A percentile compares a stretch with the other conserved stretches of the same genome.
Evolutionary conservation across 805 yeast genomes (phyloP).

Genomic region (Starmerella kuoi): DNA sequence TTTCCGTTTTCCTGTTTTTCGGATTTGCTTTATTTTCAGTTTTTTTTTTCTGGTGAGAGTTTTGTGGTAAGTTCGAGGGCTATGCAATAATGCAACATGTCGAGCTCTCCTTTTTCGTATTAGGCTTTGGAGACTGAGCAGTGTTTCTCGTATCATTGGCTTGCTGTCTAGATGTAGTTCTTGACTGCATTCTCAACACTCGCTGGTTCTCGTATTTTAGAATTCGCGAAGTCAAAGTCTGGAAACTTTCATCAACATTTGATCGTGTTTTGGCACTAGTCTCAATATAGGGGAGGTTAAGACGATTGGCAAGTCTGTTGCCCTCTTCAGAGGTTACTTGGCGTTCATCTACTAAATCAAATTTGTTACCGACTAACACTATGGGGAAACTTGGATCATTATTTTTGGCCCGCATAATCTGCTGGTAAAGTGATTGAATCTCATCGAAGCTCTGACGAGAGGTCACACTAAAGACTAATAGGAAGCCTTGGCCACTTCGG

Average conservation of each 20-base stretch:
- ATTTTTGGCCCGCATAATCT: conserved; percentile 55
- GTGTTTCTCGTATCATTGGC: conserved; percentile 2
- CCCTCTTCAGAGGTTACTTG: conserved; percentile 80
- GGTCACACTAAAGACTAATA: conserved; percentile 75
- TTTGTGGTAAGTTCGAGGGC: too few species aligned
- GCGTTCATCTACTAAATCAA: conserved; percentile 64
- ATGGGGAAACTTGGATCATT: conserved; percentile 44
- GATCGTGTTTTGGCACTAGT: conserved; percentile 85
- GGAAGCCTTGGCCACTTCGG: conserved; percentile 91
- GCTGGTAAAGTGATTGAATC: conserved; percentile 64
- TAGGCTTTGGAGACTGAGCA: conserved; percentile 5
- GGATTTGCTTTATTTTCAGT: too few species aligned
- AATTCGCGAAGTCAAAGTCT: conserved; percentile 32
- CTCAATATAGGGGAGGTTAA: conserved; percentile 62
- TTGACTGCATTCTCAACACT: conserved; percentile 9
- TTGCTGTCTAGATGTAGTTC: conserved; percentile 4
- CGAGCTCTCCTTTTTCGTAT: conserved; percentile 8
- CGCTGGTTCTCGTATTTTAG: conserved; percentile 22
- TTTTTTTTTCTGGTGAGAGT: too few species aligned
- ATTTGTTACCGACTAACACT: conserved; percentile 84
- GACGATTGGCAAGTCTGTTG: conserved; percentile 53
- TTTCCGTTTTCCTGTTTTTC: too few species aligned
- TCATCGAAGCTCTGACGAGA: conserved; percentile 78
- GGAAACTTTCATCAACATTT: conserved; percentile 80
- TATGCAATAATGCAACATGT: conserved; percentile 15